Conservation (phyloP, 345 rosid species). For the Lepidium sativum region DNA sequence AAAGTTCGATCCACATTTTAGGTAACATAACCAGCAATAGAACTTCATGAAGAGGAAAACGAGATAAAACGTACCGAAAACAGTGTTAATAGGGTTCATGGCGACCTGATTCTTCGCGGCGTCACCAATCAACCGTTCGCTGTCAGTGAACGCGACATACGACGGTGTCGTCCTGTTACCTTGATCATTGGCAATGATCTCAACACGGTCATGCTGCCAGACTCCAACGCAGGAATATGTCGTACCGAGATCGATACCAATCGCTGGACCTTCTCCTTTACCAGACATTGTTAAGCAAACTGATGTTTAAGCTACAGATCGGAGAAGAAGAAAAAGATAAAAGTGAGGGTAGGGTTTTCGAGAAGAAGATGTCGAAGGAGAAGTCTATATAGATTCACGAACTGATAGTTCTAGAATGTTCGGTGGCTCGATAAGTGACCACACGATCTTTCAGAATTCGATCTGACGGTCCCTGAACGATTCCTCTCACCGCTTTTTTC, state of each 20-base stretch:
- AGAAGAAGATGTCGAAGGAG: neutral
- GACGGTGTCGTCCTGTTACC: conserved; percentile 51
- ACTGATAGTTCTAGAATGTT: conserved; percentile 9
- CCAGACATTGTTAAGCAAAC: conserved; percentile 29
- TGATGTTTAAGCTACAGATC: neutral
- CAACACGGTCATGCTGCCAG: conserved; percentile 58
- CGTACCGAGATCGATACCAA: conserved; percentile 56
- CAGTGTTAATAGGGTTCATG: conserved; percentile 53
- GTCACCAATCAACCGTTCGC: conserved; percentile 52
- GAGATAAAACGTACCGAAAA: conserved; percentile 35
- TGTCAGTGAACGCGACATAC: conserved; percentile 46
- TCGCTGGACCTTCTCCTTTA: conserved; percentile 58
- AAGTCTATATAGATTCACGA: conserved; percentile 2
- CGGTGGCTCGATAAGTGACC: neutral
- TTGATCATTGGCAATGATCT: conserved; percentile 57
- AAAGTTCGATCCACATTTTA: neutral
- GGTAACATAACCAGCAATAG: neutral
- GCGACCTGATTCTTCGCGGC: conserved; percentile 64
- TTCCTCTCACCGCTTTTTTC: neutral
- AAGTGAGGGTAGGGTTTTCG: conserved; percentile 6
- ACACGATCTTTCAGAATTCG: neutral
- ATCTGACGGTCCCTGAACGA: conserved; percentile 10
- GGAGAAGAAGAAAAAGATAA: neutral
- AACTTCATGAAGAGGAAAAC: neutral
- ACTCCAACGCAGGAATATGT: conserved; percentile 55